Evolutionary conservation across 2,329 filamentous ascomycete species (phyloP), one percentile per base, ranked within the genome.

Genomic region (Lachnellula hyalina): DNA sequence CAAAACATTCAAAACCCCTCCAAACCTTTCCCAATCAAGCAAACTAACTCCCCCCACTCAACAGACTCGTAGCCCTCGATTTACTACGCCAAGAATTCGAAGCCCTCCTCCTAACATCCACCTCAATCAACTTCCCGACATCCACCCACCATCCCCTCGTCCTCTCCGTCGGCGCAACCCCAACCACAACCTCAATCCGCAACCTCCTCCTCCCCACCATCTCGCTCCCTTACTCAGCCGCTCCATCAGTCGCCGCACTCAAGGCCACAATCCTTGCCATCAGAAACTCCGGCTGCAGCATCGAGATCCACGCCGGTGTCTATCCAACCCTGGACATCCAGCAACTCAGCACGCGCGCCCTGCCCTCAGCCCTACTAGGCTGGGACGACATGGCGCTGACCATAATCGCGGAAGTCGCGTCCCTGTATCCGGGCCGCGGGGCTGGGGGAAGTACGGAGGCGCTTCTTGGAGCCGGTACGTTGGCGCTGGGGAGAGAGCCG

Each of bases 271-370:
- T 83, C 25, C 64, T 62, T 11, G 63, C 65, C 9, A 69, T 75
- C 56, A 73, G 64, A 50, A 66, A 60, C 52, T 64, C 68, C 4
- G 73, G 71, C 36, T 74, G 78, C 49, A 70, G 66, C 3, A 75
- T 90, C 25, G 88, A 91, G 67, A 74, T 90, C 2, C 89, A 92
- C 67, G 87, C 88, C 0, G 88, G 87, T 32, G 86, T 89, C 2
- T 93, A 92, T 67, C 83, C 88, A 0, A 76, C 84, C 3, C 78
- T 93, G 8, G 89, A 94, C 68, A 75, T 92, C 63, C 89, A 94
- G 68, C 89, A 94, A 69, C 75, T 93, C 2, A 84, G 87, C 1
- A 89, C 88, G 0, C 82, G 86, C 63, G 84, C 87, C 4, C 71
- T 79, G 0, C 75, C 77, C 3, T 63, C 69, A 11, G 48, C 61